Conservation (phyloP, 164 flowering plant species). For the Kingdonia uniflora region DNA sequence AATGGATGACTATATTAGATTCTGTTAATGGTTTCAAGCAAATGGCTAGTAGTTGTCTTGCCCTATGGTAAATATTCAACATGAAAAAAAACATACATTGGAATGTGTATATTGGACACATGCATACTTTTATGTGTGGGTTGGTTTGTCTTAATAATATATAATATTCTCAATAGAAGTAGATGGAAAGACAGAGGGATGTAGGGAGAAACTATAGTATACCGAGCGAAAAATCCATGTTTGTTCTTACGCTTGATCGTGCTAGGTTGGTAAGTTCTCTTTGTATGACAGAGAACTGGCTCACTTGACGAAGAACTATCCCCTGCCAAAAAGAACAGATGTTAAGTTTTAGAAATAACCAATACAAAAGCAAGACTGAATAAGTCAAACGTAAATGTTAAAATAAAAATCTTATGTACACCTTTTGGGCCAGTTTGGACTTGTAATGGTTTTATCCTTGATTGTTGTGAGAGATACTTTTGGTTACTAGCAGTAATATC, state of each 20-base stretch:
- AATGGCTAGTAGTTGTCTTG: too few species aligned
- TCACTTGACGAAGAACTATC: slow-evolving; percentile 36
- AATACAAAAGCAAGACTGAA: background rate
- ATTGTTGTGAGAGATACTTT: too few species aligned
- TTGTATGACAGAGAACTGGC: slow-evolving; percentile 48
- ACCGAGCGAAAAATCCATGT: slow-evolving; percentile 78
- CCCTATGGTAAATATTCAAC: too few species aligned
- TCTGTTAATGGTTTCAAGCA: too few species aligned
- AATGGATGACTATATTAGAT: too few species aligned
- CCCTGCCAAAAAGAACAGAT: slow-evolving; percentile 18
- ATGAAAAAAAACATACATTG: too few species aligned
- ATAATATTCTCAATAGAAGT: background rate
- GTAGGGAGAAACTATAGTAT: slow-evolving; percentile 1
- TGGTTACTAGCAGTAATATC: too few species aligned
- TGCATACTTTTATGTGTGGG: background rate
- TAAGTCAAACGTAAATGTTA: background rate
- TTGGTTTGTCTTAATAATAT: background rate
- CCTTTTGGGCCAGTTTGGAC: too few species aligned
- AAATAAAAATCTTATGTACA: background rate
- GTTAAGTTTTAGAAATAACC: background rate
- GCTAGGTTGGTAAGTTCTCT: slow-evolving; percentile 67
- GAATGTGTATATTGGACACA: too few species aligned
- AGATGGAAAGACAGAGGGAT: too few species aligned
- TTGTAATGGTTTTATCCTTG: background rate
- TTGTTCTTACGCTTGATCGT: slow-evolving; percentile 50